Evolutionary conservation across 306 rosid genomes (phyloP).

Genomic region (Neltuma alba): DNA sequence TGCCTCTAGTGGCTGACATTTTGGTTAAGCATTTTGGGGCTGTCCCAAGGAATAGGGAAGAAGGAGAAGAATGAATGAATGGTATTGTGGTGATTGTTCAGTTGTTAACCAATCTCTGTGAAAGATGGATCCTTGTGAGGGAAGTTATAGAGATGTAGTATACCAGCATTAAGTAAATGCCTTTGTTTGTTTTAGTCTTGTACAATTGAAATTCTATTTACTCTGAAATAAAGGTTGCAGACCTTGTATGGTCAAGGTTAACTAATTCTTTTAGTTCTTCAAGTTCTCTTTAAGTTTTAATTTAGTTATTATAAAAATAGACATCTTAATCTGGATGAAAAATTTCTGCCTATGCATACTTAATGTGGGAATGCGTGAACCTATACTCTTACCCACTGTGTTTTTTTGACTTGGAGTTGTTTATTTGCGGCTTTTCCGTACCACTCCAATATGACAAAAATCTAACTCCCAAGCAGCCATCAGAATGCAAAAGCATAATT

Average conservation of each 20-base stretch:
- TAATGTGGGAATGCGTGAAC: too few relatives aligned
- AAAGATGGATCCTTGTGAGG: not conserved
- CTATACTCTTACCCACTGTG: too few relatives aligned
- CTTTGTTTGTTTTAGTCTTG: not conserved
- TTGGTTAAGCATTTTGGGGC: constrained; percentile 79
- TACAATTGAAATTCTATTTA: not conserved
- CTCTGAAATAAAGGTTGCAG: not conserved
- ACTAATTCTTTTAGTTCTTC: not conserved
- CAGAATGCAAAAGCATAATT: too few relatives aligned
- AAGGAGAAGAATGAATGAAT: constrained; percentile 57
- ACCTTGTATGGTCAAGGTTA: not conserved
- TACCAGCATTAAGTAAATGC: not conserved
- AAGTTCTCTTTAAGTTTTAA: not conserved
- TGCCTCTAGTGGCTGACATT: constrained; percentile 76
- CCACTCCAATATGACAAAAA: too few relatives aligned
- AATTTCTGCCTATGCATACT: too few relatives aligned
- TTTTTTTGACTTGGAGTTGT: too few relatives aligned
- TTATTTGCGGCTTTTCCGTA: too few relatives aligned
- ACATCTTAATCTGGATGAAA: too few relatives aligned
- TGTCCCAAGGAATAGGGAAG: constrained; percentile 76
- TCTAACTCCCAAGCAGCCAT: too few relatives aligned
- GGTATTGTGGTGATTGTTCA: not conserved
- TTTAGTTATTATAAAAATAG: not conserved
- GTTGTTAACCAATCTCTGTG: not conserved
- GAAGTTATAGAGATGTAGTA: not conserved